Base-by-base conservation (phyloP, 306 rosid genomes). In the Cicer bijugum region DNA sequence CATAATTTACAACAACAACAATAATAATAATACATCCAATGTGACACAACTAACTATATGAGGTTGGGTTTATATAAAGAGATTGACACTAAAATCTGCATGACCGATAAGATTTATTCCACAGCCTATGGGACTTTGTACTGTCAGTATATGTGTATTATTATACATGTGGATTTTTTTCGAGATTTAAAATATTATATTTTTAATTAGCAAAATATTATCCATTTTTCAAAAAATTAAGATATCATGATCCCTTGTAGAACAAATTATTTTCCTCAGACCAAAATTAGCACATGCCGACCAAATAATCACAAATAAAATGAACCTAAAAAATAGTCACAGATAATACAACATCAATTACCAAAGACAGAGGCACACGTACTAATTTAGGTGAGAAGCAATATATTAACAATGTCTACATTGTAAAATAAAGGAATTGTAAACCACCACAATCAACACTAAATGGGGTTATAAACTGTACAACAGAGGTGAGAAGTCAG, bases 391-490 rank as follows among this genome's bases (percentile, higher is more conserved):
- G 38, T 20, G 61, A 56, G 61, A 56, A 56, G 23, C 37, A 53
- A 53, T 53, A 8, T 28, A 28, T 2, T 28, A 28, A 42, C 17
- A 0, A 12, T 7, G 64, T 40, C 35, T 9, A 70, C 37, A 62
- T 51, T 62, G 28, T 71, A 12, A 16, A 37, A 42, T 47, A 52
- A 12, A 38, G 51, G 61, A 8, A 60, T 77, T 6, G 67, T 38
- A 52, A 69, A 63, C 61, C 44, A 35, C 40, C 23, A 73, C 64
- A 75, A 57, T 65, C 73, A 69, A 56, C 33, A 23, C 12, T 33
- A 66, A 66, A 60, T 14, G 12, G 12, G 12, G 35, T 20, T 33
- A 33, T 9, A 46, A 20, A 39, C 12, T 11, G 15, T 23, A 73
- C 11, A 59, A 56, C 19, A 53, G 43, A 74, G 17, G 33, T 15